phyloP scores from a whole-genome alignment of 768 basidiomycete species.

The Boletus subparvulus region DNA sequence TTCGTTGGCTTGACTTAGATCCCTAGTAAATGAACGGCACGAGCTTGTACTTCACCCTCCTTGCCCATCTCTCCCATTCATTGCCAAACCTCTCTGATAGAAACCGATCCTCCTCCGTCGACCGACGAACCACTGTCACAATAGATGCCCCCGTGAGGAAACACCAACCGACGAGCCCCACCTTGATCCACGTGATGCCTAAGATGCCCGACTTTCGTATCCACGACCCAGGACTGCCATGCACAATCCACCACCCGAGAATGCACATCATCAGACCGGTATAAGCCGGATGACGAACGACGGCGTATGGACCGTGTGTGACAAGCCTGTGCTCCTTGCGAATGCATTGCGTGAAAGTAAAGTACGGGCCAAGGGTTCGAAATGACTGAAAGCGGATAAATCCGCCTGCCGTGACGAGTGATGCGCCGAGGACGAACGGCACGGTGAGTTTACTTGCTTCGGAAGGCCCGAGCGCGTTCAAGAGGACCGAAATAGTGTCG shows the following conservation, averaged over 20 bases:
- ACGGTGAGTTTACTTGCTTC: slow-evolving; percentile 1
- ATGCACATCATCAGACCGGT: slow-evolving; percentile 2
- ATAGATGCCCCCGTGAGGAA: neutral
- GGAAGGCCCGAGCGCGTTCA: slow-evolving; percentile 9
- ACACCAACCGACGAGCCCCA: neutral
- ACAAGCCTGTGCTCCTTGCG: slow-evolving; percentile 23
- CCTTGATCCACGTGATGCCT: neutral
- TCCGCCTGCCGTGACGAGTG: slow-evolving; percentile 1
- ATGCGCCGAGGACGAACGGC: slow-evolving; percentile 7
- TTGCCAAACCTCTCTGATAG: slow-evolving; percentile 16
- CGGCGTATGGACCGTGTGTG: slow-evolving; percentile 27
- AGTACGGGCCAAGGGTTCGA: slow-evolving; percentile 19
- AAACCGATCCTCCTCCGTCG: slow-evolving; percentile 21
- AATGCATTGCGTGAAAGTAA: slow-evolving; percentile 21
- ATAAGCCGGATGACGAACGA: slow-evolving; percentile 34
- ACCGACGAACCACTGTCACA: slow-evolving; percentile 11
- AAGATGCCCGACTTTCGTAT: slow-evolving; percentile 2
- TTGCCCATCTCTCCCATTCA: slow-evolving; percentile 24
- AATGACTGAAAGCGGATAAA: slow-evolving; percentile 7
- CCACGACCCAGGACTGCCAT: slow-evolving; percentile 1
- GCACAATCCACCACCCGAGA: neutral
- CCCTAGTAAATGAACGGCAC: slow-evolving; percentile 6
- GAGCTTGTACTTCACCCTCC: slow-evolving; percentile 8
- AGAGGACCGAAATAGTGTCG: neutral
- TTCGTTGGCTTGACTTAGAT: no score